A percentile compares a stretch with the other conserved stretches of the same genome.
Conservation (phyloP, 805 yeast species). For the Candida suzukii region DNA sequence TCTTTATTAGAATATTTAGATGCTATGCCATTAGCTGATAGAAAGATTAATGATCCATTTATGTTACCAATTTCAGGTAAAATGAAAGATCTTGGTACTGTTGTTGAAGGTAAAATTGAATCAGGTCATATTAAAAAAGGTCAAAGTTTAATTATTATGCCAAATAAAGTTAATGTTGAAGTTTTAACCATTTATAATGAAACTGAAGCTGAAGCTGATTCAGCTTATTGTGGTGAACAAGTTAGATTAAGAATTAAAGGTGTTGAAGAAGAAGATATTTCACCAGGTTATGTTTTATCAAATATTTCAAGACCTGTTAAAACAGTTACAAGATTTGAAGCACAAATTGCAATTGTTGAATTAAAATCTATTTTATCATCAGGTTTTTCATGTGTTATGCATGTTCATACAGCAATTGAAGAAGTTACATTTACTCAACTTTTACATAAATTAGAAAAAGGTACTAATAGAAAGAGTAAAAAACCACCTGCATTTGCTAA, state of each 20-base stretch:
- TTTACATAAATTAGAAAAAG: conserved; percentile 91
- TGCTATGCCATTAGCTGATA: conserved; percentile 68
- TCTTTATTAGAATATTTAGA: conserved; percentile 87
- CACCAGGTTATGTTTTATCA: conserved; percentile 86
- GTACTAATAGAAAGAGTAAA: conserved; percentile 93
- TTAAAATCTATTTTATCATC: conserved; percentile 89
- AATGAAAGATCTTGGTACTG: conserved; percentile 95
- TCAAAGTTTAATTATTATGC: conserved; percentile 77
- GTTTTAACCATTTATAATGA: conserved; percentile 86
- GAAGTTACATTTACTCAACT: conserved; percentile 80
- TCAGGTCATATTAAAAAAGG: conserved; percentile 88
- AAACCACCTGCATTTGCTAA: conserved; percentile 98
- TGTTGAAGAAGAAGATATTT: conserved; percentile 94
- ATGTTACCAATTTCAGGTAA: conserved; percentile 94
- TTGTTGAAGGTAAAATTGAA: conserved; percentile 97
- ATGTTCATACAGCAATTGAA: conserved; percentile 96
- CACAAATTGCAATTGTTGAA: conserved; percentile 95
- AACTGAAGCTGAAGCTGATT: conserved; percentile 87
- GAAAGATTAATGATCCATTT: conserved; percentile 90
- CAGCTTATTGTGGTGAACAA: conserved; percentile 95
- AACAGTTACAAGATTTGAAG: conserved; percentile 86
- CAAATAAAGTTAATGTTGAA: conserved; percentile 79
- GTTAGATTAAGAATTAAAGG: conserved; percentile 90
- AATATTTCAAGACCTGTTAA: conserved; percentile 84
- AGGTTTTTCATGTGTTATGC: conserved; percentile 98